Evolutionary conservation across 768 basidiomycete species (phyloP), one percentile per base, ranked within the genome.

Genomic region (Kwoniella europaea): DNA sequence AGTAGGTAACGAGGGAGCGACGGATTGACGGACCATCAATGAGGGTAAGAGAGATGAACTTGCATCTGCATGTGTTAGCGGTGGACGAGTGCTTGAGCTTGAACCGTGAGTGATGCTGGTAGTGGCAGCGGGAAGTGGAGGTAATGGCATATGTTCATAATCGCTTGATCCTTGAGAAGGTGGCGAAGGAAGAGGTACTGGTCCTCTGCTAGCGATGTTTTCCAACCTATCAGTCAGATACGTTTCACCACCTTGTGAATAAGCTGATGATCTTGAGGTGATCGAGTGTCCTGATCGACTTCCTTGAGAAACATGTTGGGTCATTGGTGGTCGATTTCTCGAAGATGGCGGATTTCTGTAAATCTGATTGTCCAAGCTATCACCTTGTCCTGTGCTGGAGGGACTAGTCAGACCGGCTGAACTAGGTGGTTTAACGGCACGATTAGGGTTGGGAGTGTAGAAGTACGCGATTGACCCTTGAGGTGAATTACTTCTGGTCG

Each of bases 121-220:
- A 41, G 10, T 18, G 42, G 22, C n/a, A 61, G 59, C 16, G 7
- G 59, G 59, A 43, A 61, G 10, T 20, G 59, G 59, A n/a, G 59
- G 59, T 61, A 61, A 43, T n/a, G 43, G 59, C 59, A 61, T 61
- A 43, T 61, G 59, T 20, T 61, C 59, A 22, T 61, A 61, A n/a
- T 61, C 59, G 42, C 59, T 44, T 43, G 42, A 61, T 43, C 10
- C 42, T 43, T 44, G 59, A 43, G 59, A 61, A 61, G 59, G 59
- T 18, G 35, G 59, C 6, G 59, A 61, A 61, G 59, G 59, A n/a
- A 61, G 43, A 16, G 59, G 59, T n/a, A 44, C 22, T 43, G 59
- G 35, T 43, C 18, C 15, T n/a, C 22, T 44, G 10, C 10, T 22
- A 59, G 10, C 13, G 42, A 43, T 15, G n/a, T 43, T 61, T 3